These are phyloP conservation scores for Coemansia sp. DNA, from an alignment of 192 early-diverging fungal genomes.

Conservation along the genomic window DNA sequence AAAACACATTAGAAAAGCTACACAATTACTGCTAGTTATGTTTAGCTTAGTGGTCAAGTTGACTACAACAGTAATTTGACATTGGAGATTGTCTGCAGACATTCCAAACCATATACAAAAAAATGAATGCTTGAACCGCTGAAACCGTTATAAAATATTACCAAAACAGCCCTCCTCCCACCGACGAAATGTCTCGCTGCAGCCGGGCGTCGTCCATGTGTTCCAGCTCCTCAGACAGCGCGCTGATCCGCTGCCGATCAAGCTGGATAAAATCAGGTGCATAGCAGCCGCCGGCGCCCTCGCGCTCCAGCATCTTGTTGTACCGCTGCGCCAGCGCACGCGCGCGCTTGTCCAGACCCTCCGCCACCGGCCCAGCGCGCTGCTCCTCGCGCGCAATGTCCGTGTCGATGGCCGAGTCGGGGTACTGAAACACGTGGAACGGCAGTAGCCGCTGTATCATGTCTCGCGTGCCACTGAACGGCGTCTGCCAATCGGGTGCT, in stretches of 20 bases:
- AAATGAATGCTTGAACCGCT: not conserved
- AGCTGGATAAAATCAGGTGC: constrained; percentile 23
- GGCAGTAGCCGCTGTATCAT: constrained; percentile 66
- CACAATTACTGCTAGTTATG: not conserved
- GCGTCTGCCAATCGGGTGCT: constrained; percentile 58
- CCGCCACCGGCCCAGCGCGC: not conserved
- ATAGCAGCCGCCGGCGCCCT: constrained; percentile 25
- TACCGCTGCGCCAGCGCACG: constrained; percentile 14
- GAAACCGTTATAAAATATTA: not conserved
- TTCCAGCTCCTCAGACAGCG: constrained; percentile 12
- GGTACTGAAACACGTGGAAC: constrained; percentile 74
- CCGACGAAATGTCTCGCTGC: constrained; percentile 36
- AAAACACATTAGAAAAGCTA: not conserved
- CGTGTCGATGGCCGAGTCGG: constrained; percentile 33
- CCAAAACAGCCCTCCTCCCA: constrained; percentile 3
- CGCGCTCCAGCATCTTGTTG: constrained; percentile 10
- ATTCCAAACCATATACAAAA: not conserved
- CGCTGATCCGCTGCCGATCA: constrained; percentile 13
- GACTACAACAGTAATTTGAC: not conserved
- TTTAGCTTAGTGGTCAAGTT: not conserved
- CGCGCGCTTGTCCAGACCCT: constrained; percentile 1
- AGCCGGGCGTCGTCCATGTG: constrained; percentile 22
- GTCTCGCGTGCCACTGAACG: constrained; percentile 61
- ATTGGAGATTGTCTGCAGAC: no score
- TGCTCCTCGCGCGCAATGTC: constrained; percentile 14